A percentile compares a stretch with the other conserved stretches of the same genome.
phyloP scores from a whole-genome alignment of 2,329 filamentous ascomycete species.

The Thielaviopsis populi region DNA sequence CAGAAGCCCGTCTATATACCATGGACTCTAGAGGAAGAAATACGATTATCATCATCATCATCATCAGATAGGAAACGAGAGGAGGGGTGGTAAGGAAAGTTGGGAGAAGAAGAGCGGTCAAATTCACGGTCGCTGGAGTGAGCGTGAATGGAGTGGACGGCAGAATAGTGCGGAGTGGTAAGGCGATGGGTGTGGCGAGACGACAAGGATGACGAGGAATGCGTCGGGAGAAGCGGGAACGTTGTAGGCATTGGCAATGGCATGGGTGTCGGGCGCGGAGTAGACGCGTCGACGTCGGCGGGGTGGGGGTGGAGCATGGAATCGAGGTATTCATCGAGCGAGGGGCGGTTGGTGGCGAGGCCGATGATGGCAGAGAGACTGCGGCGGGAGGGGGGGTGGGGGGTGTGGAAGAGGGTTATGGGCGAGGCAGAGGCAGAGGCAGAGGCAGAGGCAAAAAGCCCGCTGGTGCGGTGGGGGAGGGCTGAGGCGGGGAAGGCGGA shows the following conservation, averaged over 20 bases:
- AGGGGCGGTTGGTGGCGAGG: background rate
- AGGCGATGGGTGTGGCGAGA: background rate
- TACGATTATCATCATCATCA: background rate
- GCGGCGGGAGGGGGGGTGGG: background rate
- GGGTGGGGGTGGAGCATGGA: background rate
- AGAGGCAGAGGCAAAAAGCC: background rate
- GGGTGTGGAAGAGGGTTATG: background rate
- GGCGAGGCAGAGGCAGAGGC: background rate
- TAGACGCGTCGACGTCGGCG: background rate
- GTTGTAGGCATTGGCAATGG: background rate
- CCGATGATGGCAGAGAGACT: background rate
- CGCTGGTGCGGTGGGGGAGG: background rate
- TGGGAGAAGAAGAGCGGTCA: background rate
- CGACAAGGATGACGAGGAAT: background rate
- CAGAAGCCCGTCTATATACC: background rate
- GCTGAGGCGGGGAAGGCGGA: background rate
- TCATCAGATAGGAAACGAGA: background rate
- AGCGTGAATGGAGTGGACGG: background rate
- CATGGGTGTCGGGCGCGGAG: background rate
- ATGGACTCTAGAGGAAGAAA: background rate
- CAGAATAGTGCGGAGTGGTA: background rate
- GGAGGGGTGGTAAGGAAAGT: background rate
- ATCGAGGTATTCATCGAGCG: conserved; percentile 1
- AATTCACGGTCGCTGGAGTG: background rate
- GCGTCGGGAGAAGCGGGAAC: background rate